Evolutionary conservation across 2,329 filamentous ascomycete genomes (phyloP).

Genomic region (Aspergillus texensis): DNA sequence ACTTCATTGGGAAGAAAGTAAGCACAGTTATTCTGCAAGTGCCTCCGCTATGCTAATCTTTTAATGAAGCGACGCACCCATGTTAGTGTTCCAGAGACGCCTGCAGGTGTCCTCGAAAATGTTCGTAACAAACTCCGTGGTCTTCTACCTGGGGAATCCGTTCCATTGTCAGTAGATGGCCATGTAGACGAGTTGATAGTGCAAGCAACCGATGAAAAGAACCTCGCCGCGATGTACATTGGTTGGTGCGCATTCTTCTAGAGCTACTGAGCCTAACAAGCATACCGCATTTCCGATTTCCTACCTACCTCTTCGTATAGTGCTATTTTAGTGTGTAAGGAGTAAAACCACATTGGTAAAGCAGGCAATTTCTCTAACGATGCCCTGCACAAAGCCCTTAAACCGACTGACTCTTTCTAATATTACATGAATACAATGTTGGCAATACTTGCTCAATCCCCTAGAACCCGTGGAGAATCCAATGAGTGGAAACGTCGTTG

Average conservation of each 20-base stretch:
- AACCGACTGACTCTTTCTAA: not conserved
- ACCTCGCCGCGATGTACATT: conserved; percentile 93
- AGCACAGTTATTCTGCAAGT: conserved; percentile 6
- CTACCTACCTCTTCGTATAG: not conserved
- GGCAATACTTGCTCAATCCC: not conserved
- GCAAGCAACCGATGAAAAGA: conserved; percentile 77
- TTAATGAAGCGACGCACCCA: conserved; percentile 52
- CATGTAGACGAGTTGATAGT: conserved; percentile 95
- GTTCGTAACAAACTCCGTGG: conserved; percentile 87
- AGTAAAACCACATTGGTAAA: not conserved
- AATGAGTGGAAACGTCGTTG: not conserved
- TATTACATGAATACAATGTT: not conserved
- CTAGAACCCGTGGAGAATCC: not conserved
- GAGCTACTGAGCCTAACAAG: conserved; percentile 8
- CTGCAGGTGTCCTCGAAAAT: conserved; percentile 81
- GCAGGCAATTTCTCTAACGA: not conserved
- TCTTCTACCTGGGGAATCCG: conserved; percentile 80
- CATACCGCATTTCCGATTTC: too few species aligned
- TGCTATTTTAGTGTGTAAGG: not conserved
- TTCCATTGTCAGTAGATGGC: conserved; percentile 91
- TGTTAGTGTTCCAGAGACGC: conserved; percentile 63
- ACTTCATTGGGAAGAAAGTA: conserved; percentile 77
- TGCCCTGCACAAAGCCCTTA: not conserved
- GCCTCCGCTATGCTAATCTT: conserved; percentile 2
- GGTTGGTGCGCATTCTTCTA: conserved; percentile 80